Evolutionary conservation across 2,329 filamentous ascomycete genomes (phyloP).

Genomic region (Ceratocystis cubensis): DNA sequence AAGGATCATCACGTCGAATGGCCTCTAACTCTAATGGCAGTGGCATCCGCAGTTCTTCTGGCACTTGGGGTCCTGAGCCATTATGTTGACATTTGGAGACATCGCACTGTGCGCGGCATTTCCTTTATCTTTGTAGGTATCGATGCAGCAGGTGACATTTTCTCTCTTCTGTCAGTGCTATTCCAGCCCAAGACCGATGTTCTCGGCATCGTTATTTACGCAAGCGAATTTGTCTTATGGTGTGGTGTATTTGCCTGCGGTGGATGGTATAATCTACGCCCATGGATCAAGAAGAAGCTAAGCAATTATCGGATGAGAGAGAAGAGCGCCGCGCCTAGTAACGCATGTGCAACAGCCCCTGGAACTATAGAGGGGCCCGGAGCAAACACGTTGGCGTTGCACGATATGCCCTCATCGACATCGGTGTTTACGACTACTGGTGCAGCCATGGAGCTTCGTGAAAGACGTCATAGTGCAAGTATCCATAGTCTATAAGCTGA

Average conservation of each 20-base stretch:
- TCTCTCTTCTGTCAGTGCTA: slow-evolving; percentile 51
- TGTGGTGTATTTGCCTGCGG: slow-evolving; percentile 53
- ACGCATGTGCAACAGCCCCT: neutral
- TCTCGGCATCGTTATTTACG: slow-evolving; percentile 54
- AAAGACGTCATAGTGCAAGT: slow-evolving; percentile 11
- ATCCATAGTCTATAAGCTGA: neutral
- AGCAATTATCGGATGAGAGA: slow-evolving; percentile 22
- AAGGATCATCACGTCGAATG: slow-evolving; percentile 37
- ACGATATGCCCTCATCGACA: slow-evolving; percentile 44
- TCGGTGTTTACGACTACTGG: slow-evolving; percentile 47
- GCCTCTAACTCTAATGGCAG: slow-evolving; percentile 55
- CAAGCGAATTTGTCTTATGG: slow-evolving; percentile 53
- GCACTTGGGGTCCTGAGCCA: slow-evolving; percentile 54
- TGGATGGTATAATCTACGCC: slow-evolving; percentile 50
- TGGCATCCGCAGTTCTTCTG: slow-evolving; percentile 49
- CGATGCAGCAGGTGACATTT: slow-evolving; percentile 55
- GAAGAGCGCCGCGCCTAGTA: slow-evolving; percentile 3
- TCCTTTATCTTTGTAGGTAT: slow-evolving; percentile 61
- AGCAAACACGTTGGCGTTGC: slow-evolving; percentile 30
- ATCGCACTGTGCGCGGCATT: slow-evolving; percentile 55
- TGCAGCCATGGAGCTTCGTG: slow-evolving; percentile 15
- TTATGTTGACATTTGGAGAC: slow-evolving; percentile 56
- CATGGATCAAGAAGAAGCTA: slow-evolving; percentile 38
- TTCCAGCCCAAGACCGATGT: slow-evolving; percentile 48
- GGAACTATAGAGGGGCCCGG: neutral